A percentile compares a stretch with the other conserved stretches of the same genome.
phyloP scores from a whole-genome alignment of 1,139 yeast species.

The Debaryomyces fabryi region DNA sequence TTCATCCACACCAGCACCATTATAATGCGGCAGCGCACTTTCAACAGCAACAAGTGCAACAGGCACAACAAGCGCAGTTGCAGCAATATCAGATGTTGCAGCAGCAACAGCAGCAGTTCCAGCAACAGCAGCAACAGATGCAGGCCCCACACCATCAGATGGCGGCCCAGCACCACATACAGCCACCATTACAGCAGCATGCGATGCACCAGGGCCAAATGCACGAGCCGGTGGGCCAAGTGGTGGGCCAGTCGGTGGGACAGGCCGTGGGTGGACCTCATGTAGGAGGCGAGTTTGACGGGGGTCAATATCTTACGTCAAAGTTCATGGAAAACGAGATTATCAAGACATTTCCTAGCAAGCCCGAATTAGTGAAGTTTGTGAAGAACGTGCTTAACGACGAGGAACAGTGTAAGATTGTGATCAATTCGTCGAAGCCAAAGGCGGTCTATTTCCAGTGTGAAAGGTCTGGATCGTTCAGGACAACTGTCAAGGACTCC shows the following conservation, averaged over 20 bases:
- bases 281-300: constrained; percentile 14
- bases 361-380: constrained; percentile 45
- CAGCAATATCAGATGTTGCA: constrained; percentile 31
- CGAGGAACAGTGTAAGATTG: constrained; percentile 52
- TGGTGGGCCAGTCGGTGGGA: constrained; percentile 10
- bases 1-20: constrained; percentile 29
- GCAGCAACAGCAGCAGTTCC: constrained; percentile 20
- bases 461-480: constrained; percentile 49
- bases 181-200: constrained; percentile 23
- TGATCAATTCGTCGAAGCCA: constrained; percentile 52
- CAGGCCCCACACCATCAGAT: constrained; percentile 11
- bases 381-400: constrained; percentile 46
- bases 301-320: constrained; percentile 24
- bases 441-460: constrained; percentile 56
- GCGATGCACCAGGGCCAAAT: constrained; percentile 17
- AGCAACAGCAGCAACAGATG: constrained; percentile 16
- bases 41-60: constrained; percentile 25
- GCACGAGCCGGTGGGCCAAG: constrained; percentile 14
- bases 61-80: constrained; percentile 11
- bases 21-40: constrained; percentile 26
- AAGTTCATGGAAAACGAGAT: constrained; percentile 48
- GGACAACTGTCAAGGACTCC: constrained; percentile 54
- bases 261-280: constrained; percentile 10
- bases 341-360: constrained; percentile 47
- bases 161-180: constrained; percentile 24